Evolutionary conservation across 2,329 filamentous ascomycete species (phyloP).

Genomic region (Xylaria sp.): DNA sequence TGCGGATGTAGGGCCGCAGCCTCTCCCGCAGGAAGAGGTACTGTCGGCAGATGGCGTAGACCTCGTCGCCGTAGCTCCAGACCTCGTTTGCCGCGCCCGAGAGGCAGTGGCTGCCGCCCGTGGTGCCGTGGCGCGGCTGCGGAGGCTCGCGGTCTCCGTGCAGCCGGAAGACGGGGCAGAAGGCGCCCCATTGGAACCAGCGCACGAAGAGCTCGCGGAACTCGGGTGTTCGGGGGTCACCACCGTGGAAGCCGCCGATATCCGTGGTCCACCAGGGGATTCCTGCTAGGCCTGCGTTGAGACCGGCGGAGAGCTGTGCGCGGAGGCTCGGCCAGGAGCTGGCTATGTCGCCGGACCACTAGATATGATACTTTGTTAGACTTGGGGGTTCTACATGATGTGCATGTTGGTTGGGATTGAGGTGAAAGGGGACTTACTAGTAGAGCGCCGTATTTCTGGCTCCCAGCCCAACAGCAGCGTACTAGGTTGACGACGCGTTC

Average conservation of each 20-base stretch:
- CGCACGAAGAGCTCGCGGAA: conserved; percentile 73
- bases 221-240: conserved; percentile 62
- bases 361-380: neutral
- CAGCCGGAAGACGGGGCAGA: conserved; percentile 74
- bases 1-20: conserved; percentile 67
- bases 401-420: neutral
- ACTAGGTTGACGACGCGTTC: conserved; percentile 63
- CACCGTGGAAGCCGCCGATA: conserved; percentile 76
- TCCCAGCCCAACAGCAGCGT: conserved; percentile 63
- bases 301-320: conserved; percentile 70
- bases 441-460: conserved; percentile 71
- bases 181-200: conserved; percentile 77
- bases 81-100: conserved; percentile 70
- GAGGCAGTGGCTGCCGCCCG: conserved; percentile 55
- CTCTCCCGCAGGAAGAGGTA: conserved; percentile 69
- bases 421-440: conserved; percentile 58
- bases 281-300: conserved; percentile 73
- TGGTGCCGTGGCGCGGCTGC: conserved; percentile 51
- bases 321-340: conserved; percentile 70
- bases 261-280: conserved; percentile 78
- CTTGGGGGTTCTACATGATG: neutral
- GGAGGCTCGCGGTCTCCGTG: conserved; percentile 73
- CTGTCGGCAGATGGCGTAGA: conserved; percentile 68
- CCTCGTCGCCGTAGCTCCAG: conserved; percentile 72
- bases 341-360: conserved; percentile 71